A percentile compares a stretch with the other conserved stretches of the same genome.
phyloP scores from a whole-genome alignment of 306 rosid species.

The Lotus japonicus region DNA sequence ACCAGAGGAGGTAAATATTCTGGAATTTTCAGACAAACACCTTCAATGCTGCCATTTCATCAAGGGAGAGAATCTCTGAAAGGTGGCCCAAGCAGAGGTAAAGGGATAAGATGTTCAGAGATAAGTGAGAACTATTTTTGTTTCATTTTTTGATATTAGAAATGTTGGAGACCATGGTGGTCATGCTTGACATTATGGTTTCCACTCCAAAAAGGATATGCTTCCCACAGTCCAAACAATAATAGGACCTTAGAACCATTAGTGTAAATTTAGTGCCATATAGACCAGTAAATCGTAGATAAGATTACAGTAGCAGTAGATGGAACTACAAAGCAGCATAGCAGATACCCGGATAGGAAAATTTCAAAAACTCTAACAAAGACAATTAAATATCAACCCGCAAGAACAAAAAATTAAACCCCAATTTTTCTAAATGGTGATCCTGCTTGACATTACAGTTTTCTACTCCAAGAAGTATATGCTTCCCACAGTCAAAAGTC shows the following conservation, averaged over 20 bases:
- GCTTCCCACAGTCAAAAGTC: no score
- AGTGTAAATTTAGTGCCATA: neutral
- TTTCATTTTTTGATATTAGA: neutral
- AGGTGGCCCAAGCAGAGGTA: neutral
- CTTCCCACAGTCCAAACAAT: neutral
- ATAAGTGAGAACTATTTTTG: neutral
- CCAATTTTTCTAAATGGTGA: no score
- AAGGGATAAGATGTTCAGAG: neutral
- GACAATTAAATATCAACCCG: neutral
- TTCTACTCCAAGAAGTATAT: no score
- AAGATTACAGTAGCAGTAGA: neutral
- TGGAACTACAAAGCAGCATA: neutral
- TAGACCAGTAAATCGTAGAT: neutral
- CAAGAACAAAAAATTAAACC: neutral
- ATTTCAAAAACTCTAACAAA: neutral
- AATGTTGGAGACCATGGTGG: neutral
- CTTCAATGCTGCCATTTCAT: conserved; percentile 10
- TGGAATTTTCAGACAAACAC: conserved; percentile 23
- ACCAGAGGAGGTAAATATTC: conserved; percentile 33
- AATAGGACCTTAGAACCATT: neutral
- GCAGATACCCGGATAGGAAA: neutral
- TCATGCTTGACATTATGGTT: neutral
- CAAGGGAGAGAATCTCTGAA: neutral
- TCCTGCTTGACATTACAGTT: no score
- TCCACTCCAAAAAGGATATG: conserved; percentile 5